Evolutionary conservation across 768 basidiomycete species (phyloP), one percentile per base, ranked within the genome.

Genomic region (Tubosaeta brunneosetosa): DNA sequence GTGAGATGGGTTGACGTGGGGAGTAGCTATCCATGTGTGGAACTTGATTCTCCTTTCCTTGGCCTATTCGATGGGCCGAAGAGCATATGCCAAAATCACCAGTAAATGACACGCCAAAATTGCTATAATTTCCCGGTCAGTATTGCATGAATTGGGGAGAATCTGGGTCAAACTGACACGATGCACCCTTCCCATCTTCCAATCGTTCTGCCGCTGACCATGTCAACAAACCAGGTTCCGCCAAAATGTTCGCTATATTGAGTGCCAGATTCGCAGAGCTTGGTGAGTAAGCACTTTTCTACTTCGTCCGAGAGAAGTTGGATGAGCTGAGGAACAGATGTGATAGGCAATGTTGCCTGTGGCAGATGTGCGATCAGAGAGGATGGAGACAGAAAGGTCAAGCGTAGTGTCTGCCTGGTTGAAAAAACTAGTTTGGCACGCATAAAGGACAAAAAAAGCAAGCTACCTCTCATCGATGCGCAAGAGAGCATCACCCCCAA

Each of bases 171-270:
- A 9, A 78, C 88, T 66, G 61, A 90, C 89, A 90, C 56, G 17
- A 85, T 82, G 56, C 80, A 83, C 3, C 86, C 85, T 57, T 90
- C 88, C 88, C 89, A 91, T 61, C 86, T 76, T 7, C 86, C 89
- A 22, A 91, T 79, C 19, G 72, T 72, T 48, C 74, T 68, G 41
- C 84, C 83, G 51, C 82, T 80, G 50, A 85, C 77, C 42, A 81
- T 64, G 59, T 92, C 89, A 25, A 91, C 82, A 56, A 91, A 87
- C 89, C 89, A 92, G 2, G 82, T 83, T 13, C 84, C 78, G 25
- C 71, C 71, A 19, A 73, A 66, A 42, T 55, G 60, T 48, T 75
- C 84, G 42, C 83, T 82, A 13, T 79, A 72, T 29, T 75, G 76
- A 17, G 71, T 73, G 6, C 89, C 89, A 25, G 85, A 70, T 53